Conservation (phyloP, 225 moss, liverwort and hornwort species). For the Pleurozium schreberi region DNA sequence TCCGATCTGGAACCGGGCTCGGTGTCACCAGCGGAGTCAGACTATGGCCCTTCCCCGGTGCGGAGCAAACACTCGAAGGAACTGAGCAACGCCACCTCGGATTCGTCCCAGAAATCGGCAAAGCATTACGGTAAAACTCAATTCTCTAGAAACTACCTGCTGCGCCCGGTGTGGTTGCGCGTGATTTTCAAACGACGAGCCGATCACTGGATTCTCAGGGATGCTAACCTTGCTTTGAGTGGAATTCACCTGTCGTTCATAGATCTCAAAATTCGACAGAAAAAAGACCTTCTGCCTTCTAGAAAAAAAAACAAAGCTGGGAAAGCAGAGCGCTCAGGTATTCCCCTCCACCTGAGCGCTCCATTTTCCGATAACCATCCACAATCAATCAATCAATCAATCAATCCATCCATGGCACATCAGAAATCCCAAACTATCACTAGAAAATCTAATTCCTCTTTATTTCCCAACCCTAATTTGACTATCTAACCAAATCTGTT, state of each 20-base stretch:
- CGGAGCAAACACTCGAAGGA: constrained; percentile 11
- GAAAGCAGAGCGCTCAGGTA: constrained; percentile 19
- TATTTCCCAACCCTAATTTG: too few relatives aligned
- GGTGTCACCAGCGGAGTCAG: constrained; percentile 14
- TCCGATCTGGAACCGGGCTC: constrained; percentile 6
- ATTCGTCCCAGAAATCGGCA: constrained; percentile 27
- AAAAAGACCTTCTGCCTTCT: constrained; percentile 4
- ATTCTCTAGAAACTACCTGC: background rate
- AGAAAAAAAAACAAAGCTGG: constrained; percentile 2
- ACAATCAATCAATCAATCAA: background rate
- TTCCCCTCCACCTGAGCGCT: constrained; percentile 22
- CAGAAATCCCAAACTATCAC: background rate
- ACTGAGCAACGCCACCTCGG: constrained; percentile 19
- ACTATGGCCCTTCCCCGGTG: constrained; percentile 5
- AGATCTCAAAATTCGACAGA: constrained; percentile 1
- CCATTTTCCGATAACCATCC: background rate
- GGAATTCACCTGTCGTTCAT: background rate
- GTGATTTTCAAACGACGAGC: constrained; percentile 10
- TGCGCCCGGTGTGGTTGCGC: constrained; percentile 2
- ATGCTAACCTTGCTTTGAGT: constrained; percentile 23
- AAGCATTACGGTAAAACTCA: constrained; percentile 34
- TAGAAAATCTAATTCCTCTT: background rate
- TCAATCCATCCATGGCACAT: background rate
- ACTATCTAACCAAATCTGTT: background rate
- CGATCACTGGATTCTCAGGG: background rate